Percentiles rank a stretch among this genome's conserved stretches.
Conservation (phyloP, 1,284 basidiomycete species). For the Pterula multifida region DNA sequence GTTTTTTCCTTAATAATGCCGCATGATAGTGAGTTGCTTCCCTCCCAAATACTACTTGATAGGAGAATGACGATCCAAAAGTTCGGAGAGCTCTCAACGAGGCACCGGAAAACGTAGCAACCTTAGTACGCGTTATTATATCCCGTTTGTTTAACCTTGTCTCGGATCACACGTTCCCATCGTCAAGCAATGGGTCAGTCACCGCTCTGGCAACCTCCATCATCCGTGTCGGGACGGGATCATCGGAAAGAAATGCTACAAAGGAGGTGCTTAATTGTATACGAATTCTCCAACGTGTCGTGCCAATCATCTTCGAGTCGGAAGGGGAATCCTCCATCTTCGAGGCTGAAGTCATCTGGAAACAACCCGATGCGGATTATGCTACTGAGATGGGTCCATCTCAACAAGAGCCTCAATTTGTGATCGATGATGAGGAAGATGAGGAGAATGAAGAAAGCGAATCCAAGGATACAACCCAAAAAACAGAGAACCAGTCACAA, state of each 20-base stretch:
- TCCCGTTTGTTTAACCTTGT: conserved; percentile 71
- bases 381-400: conserved; percentile 20
- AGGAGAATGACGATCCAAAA: conserved; percentile 17
- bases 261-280: conserved; percentile 83
- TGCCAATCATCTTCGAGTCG: conserved; percentile 79
- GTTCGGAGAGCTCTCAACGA: conserved; percentile 73
- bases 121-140: conserved; percentile 66
- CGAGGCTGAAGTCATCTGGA: conserved; percentile 68
- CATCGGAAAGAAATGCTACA: conserved; percentile 53
- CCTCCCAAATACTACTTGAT: conserved; percentile 3
- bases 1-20: conserved; percentile 80
- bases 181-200: conserved; percentile 38
- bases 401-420: conserved; percentile 49
- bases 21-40: conserved; percentile 58
- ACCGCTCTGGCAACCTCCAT: conserved; percentile 58
- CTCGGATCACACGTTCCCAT: conserved; percentile 75
- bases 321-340: conserved; percentile 61
- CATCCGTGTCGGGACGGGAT: conserved; percentile 40
- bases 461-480: conserved; percentile 4
- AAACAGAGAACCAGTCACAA: conserved; percentile 17
- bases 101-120: conserved; percentile 76
- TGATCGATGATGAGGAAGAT: conserved; percentile 75
- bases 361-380: conserved; percentile 34
- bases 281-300: conserved; percentile 74
- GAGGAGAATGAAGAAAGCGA: conserved; percentile 25